These are phyloP conservation scores for Ceriops decandra DNA, from an alignment of 345 rosid species.

Conservation along the genomic window DNA sequence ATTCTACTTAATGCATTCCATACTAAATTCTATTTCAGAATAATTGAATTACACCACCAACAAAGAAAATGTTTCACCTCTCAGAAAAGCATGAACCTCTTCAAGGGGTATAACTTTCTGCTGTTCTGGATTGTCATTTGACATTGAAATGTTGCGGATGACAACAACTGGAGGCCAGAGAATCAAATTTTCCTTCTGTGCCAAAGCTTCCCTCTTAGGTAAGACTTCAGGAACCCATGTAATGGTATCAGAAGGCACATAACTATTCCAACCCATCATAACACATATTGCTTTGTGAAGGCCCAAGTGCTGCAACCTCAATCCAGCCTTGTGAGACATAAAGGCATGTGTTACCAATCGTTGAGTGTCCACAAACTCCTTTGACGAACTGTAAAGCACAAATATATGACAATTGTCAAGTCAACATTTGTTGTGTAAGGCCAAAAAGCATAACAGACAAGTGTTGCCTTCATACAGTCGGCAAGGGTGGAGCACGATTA, in stretches of 20 bases:
- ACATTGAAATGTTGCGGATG: slow-evolving; percentile 51
- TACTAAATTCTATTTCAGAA: not conserved
- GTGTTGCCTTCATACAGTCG: not conserved
- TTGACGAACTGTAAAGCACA: slow-evolving; percentile 38
- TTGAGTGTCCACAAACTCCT: slow-evolving; percentile 50
- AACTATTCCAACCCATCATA: slow-evolving; percentile 50
- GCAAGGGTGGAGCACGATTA: not conserved
- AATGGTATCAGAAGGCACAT: slow-evolving; percentile 33
- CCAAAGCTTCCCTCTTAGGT: slow-evolving; percentile 38
- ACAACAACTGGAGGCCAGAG: slow-evolving; percentile 50
- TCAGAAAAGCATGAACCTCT: slow-evolving; percentile 43
- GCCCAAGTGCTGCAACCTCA: slow-evolving; percentile 50
- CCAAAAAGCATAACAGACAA: not conserved
- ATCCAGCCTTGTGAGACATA: slow-evolving; percentile 50
- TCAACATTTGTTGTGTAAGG: too few species aligned
- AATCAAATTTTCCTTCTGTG: slow-evolving; percentile 48
- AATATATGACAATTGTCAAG: not conserved
- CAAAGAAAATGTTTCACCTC: slow-evolving; percentile 28
- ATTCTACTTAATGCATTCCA: slow-evolving; percentile 1
- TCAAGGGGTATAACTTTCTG: slow-evolving; percentile 50
- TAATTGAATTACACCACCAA: not conserved
- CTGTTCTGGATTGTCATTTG: slow-evolving; percentile 39
- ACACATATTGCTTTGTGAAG: slow-evolving; percentile 56
- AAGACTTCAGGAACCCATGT: slow-evolving; percentile 44
- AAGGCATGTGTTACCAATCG: slow-evolving; percentile 49